These are phyloP conservation scores for Yarrowia porcina DNA, from an alignment of 805 yeast species.

Conservation along the genomic window DNA sequence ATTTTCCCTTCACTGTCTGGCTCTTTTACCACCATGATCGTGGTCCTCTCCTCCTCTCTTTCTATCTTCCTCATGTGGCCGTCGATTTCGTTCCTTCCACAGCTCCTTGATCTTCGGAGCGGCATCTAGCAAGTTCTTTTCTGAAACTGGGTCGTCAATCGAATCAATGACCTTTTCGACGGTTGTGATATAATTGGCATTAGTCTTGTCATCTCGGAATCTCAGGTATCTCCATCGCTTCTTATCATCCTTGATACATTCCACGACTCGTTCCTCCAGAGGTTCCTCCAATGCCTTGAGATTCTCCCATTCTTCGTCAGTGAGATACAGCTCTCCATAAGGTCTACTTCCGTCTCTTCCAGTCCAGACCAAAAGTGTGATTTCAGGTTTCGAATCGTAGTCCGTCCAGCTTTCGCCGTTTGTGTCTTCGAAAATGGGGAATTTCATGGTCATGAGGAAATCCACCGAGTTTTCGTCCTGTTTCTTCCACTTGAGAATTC, in stretches of 20 bases:
- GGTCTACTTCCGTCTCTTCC: conserved; percentile 59
- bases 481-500: conserved; percentile 94
- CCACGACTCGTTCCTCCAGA: conserved; percentile 82
- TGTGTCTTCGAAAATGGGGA: conserved; percentile 57
- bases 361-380: conserved; percentile 72
- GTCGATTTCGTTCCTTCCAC: conserved; percentile 55
- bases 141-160: conserved; percentile 79
- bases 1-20: background rate
- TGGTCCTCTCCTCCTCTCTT: conserved; percentile 10
- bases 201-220: conserved; percentile 87
- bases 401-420: conserved; percentile 58
- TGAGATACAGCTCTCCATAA: conserved; percentile 60
- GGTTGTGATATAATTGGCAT: conserved; percentile 79
- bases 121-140: conserved; percentile 65
- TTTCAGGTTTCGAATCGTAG: conserved; percentile 74
- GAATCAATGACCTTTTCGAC: conserved; percentile 80
- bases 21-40: background rate
- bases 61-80: background rate
- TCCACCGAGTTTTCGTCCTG: conserved; percentile 93
- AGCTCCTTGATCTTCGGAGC: conserved; percentile 53
- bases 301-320: conserved; percentile 76
- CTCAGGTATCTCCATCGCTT: conserved; percentile 81
- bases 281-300: conserved; percentile 72
- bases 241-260: conserved; percentile 64
- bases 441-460: conserved; percentile 65